A percentile compares a stretch with the other conserved stretches of the same genome.
phyloP scores from a whole-genome alignment of 78 protist species.

The Dictyostelium brefeldianum region DNA sequence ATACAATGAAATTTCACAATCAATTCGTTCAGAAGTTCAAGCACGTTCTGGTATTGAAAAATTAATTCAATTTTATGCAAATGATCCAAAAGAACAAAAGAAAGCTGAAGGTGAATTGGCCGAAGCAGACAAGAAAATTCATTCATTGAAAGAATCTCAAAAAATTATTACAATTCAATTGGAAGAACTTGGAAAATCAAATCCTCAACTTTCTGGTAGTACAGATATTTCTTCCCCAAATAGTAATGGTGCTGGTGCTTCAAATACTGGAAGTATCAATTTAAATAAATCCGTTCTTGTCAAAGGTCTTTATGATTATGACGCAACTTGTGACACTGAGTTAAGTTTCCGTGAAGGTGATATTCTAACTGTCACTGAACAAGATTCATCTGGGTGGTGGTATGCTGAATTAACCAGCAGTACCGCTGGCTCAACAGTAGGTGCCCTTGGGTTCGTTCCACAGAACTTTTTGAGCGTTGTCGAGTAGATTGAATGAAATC shows the following conservation, averaged over 20 bases:
- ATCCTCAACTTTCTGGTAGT: constrained; percentile 7
- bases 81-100: constrained; percentile 82
- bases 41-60: constrained; percentile 72
- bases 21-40: constrained; percentile 58
- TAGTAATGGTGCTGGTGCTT: not conserved
- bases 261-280: not conserved
- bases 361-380: constrained; percentile 55
- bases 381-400: constrained; percentile 84
- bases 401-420: not conserved
- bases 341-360: constrained; percentile 82
- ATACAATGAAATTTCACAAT: constrained; percentile 41
- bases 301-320: constrained; percentile 68
- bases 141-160: constrained; percentile 37
- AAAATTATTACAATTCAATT: constrained; percentile 36
- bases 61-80: constrained; percentile 76
- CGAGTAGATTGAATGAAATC: too few relatives aligned
- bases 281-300: constrained; percentile 25
- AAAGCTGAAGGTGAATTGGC: constrained; percentile 77
- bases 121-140: constrained; percentile 66
- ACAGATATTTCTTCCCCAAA: not conserved
- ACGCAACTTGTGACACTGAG: constrained; percentile 72
- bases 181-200: constrained; percentile 57
- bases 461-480: too few relatives aligned
- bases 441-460: constrained; percentile 3
- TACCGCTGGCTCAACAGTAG: not conserved